Evolutionary conservation across 73 alveolate genomes (phyloP), one percentile per base, ranked within the genome.

Genomic region (Paramecium sexaurelia): DNA sequence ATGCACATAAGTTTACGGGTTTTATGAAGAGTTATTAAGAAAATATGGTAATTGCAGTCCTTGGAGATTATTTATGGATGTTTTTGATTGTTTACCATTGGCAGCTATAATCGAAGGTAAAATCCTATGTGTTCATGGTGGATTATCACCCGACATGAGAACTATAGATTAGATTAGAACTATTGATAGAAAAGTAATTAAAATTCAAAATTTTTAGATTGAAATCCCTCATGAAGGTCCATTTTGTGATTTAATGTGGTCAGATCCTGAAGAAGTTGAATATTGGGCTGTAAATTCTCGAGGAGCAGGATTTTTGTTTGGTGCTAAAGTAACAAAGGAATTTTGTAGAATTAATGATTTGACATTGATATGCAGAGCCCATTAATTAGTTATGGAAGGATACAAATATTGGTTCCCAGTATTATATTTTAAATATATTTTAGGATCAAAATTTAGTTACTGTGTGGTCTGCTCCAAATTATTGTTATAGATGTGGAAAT

Each of bases 381-480:
- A 96, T 91, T 94, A 96, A 55, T 75, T 96, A 27, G 97, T 94
- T 2, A 75, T 83, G 87, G 97, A 96, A 85, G 99, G 99, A 35
- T 95, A 92, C 68, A 95, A 96, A 92, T 94, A 89, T 75, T 95
- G 98, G 97, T 96, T 96, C 96, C 93, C 95, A n/a, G 92, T 95
- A 78, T 83, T 88, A 91, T 75, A 71, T 37, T 75, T 67, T 85
- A 86, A 35, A 95, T 82, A 56, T 85, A 88, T 57, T 83, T 40
- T 93, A 86, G 91, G 98, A 96, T 82, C 73, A 97, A 90, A 94
- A 93, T 57, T 94, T 97, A 15, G 98, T 96, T 22, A 97, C 99
- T 6, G 99, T 97, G 85, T 97, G 99, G 99, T 95, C 98, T 26
- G 99, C 98, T 20, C 99, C 99, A 6, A 97, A 97, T 95, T 97